phyloP scores from a whole-genome alignment of 2,329 filamentous ascomycete genomes.

The Aspergillus fischeri region DNA sequence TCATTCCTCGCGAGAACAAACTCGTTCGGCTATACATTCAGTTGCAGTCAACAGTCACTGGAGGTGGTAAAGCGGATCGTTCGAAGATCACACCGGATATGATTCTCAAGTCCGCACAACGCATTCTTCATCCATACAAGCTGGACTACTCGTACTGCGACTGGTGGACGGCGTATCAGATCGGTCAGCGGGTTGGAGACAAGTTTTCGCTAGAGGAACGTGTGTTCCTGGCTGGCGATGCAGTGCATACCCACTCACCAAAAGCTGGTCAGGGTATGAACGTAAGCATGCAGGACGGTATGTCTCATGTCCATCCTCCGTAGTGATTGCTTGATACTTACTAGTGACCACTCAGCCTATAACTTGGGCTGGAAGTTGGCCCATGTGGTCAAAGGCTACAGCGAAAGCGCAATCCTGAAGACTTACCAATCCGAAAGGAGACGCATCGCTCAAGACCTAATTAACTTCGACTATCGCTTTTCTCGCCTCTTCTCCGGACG shows the following conservation, averaged over 20 bases:
- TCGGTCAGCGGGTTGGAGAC: constrained; percentile 61
- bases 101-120: constrained; percentile 60
- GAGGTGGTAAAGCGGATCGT: constrained; percentile 49
- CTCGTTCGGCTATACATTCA: constrained; percentile 65
- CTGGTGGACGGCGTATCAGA: constrained; percentile 67
- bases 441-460: constrained; percentile 61
- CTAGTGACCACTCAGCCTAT: constrained; percentile 33
- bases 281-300: constrained; percentile 62
- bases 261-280: constrained; percentile 63
- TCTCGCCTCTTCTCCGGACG: constrained; percentile 54
- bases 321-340: background rate
- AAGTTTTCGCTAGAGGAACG: constrained; percentile 54
- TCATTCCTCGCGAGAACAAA: constrained; percentile 61
- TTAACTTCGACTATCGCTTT: constrained; percentile 59
- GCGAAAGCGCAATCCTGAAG: constrained; percentile 41
- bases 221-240: constrained; percentile 68
- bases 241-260: constrained; percentile 49
- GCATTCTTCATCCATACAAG: constrained; percentile 64
- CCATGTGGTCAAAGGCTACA: constrained; percentile 44
- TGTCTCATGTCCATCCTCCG: background rate
- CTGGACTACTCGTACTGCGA: constrained; percentile 61
- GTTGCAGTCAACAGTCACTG: constrained; percentile 47
- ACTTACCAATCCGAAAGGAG: constrained; percentile 54
- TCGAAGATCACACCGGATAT: constrained; percentile 60
- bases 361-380: constrained; percentile 58